Base-by-base conservation (phyloP, 2,329 filamentous ascomycete genomes). In the Fonsecaea erecta region DNA sequence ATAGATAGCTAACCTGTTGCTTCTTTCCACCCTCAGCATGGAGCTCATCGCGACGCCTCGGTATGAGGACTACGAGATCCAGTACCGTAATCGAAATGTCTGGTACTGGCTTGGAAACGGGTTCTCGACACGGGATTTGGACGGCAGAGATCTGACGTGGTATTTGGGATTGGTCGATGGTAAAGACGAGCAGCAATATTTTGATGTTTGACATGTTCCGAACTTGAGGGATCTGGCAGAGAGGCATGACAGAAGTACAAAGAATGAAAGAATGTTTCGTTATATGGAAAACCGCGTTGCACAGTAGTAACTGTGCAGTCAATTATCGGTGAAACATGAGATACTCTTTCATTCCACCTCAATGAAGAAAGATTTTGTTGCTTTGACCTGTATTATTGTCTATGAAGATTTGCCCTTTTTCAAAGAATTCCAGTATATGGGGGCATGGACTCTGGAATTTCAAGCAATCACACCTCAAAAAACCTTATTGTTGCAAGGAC, bases 121-220 rank as follows among this genome's bases (percentile, higher is more conserved):
- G 1, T 82, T 82, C 62, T 30, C 62, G 0, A 76, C 79, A 65
- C 73, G 73, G n/a, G 80, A 82, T 72, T 75, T 76, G 71, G 79
- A 82, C 73, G 80, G 79, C 18, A 75, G 79, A 60, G 80, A 82
- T 71, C 76, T 81, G 28, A 81, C 79, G 46, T 74, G 79, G 68
- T 82, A 82, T 48, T 30, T 70, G 3, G 68, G 66, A 30, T 28
- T 68, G 26, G 46, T 67, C 12, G 60, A 68, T 18, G 60, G 46
- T 14, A 57, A 59, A 7, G 66, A 68, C 34, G 57, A 63, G 9
- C 63, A 66, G 6, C 37, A 43, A 43, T 8, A 43, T 43, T 43
- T 43, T 9, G 37, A 43, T 1, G 37, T 43, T 18, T 43, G 37
- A 43, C 37, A 4, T 11, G 5, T 18, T 4, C 37, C 16, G 7